These are phyloP conservation scores for Colletotrichum sp. DNA, from an alignment of 2,329 filamentous ascomycete genomes.

Conservation along the genomic window DNA sequence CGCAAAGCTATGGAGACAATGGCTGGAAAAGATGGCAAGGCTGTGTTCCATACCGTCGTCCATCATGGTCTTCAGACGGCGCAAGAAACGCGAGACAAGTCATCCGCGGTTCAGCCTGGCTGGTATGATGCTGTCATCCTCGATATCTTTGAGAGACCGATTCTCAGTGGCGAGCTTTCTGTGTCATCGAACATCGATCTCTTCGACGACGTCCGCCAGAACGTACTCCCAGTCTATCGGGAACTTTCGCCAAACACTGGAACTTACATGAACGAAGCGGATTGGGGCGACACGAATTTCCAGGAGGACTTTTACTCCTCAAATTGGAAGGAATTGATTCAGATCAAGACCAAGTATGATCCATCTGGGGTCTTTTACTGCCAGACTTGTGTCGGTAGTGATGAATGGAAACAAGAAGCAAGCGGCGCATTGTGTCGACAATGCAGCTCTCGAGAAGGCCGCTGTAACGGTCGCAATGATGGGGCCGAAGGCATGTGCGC, in stretches of 20 bases:
- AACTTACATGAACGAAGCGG: constrained; percentile 56
- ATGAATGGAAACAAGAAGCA: constrained; percentile 40
- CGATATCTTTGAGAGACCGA: constrained; percentile 52
- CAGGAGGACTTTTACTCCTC: constrained; percentile 28
- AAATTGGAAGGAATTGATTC: constrained; percentile 45
- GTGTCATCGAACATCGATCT: not conserved
- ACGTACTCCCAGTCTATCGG: not conserved
- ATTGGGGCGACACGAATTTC: constrained; percentile 32
- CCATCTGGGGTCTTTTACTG: constrained; percentile 49
- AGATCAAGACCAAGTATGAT: constrained; percentile 58
- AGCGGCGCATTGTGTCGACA: not conserved
- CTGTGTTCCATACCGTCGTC: not conserved
- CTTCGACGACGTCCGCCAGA: not conserved
- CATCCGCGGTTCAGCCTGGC: not conserved
- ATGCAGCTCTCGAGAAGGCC: not conserved
- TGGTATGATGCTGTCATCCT: not conserved
- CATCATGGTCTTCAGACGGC: constrained; percentile 3
- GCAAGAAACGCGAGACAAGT: not conserved
- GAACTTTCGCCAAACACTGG: constrained; percentile 28
- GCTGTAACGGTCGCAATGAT: not conserved
- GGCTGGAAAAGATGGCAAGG: not conserved
- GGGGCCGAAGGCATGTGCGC: not conserved
- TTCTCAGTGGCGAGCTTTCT: not conserved
- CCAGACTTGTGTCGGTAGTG: constrained; percentile 50
- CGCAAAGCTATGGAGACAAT: not conserved